These are phyloP conservation scores for Bacidia rubella DNA, from an alignment of 495 filamentous ascomycete genomes.

Conservation along the genomic window DNA sequence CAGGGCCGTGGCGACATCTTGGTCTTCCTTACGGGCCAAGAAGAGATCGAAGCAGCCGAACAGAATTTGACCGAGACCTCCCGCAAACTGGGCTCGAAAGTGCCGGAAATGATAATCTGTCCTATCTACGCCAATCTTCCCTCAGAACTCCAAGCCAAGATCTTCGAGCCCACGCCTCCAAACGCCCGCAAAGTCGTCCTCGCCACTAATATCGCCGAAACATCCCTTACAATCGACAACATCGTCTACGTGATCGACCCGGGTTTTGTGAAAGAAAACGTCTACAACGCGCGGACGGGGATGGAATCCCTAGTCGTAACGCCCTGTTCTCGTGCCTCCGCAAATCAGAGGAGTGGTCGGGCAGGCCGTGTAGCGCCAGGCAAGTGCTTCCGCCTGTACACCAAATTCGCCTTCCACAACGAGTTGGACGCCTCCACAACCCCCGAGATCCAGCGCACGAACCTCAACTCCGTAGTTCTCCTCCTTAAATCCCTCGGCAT, in stretches of 20 bases:
- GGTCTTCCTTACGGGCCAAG: constrained; percentile 83
- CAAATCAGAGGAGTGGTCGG: constrained; percentile 83
- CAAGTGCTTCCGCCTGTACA: constrained; percentile 91
- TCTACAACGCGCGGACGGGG: constrained; percentile 80
- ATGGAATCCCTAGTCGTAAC: constrained; percentile 88
- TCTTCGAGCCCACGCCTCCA: constrained; percentile 77
- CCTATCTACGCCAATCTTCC: constrained; percentile 85
- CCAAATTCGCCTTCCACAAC: constrained; percentile 86
- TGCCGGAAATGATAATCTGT: constrained; percentile 75
- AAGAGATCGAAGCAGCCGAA: constrained; percentile 79
- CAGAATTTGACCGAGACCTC: constrained; percentile 68
- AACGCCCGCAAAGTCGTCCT: constrained; percentile 74
- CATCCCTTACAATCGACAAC: constrained; percentile 75
- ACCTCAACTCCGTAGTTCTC: constrained; percentile 71
- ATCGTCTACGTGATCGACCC: constrained; percentile 88
- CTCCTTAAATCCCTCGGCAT: constrained; percentile 85
- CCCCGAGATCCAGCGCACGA: constrained; percentile 88
- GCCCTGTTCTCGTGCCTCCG: constrained; percentile 85
- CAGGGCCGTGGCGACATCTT: constrained; percentile 81
- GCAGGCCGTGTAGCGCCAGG: constrained; percentile 88
- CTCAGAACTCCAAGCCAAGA: constrained; percentile 72
- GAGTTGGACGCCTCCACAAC: constrained; percentile 88
- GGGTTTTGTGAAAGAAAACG: constrained; percentile 90
- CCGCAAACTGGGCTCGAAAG: constrained; percentile 64
- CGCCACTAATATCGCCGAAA: constrained; percentile 86